Base-by-base conservation (phyloP, 495 filamentous ascomycete genomes). In the Podospora sp. region DNA sequence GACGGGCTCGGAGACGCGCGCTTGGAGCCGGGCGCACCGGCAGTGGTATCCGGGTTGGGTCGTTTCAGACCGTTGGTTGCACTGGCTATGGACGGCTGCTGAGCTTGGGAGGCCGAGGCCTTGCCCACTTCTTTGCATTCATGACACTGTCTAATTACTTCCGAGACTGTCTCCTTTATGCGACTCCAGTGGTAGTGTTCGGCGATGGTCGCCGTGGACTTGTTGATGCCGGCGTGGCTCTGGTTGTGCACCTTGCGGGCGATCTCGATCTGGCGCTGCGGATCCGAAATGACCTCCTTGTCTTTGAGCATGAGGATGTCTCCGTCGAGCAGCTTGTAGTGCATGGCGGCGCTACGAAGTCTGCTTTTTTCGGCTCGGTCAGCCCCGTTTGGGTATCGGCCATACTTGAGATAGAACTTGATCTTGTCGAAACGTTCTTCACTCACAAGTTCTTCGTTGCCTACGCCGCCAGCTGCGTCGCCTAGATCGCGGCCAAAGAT, bases 361-460 rank as follows among this genome's bases (percentile, higher is more conserved):
- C 95, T 91, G 75, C 89, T 93, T 85, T 99, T 99, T 77, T 97
- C 94, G 56, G 94, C 93, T 57, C 95, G 90, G 80, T 98, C 94
- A 66, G 93, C 92, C 52, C 94, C 95, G 66, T 90, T 87, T 35
- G 95, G 95, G 77, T 99, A 98, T 78, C 94, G 94, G 72, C 89
- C 89, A 77, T 93, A 92, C 75, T 96, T 96, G 71, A 99, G 88
- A 81, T 99, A 99, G 79, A 92, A 97, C 65, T 91, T 89, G 72
- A 99, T 99, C 81, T 97, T 99, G 81, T 97, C 94, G 82, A 98
- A 98, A 67, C 95, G 91, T 78, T 97, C 94, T 84, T 97, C 94
- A 74, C 90, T 93, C 71, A 96, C 91, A 71, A 91, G 92, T 75
- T 97, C 92, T 71, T 96, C 93, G 66, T 88, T 89, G 68, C 80